Percentiles rank a stretch among this genome's conserved stretches.
Conservation (phyloP, 352 stramenopile genomes). For the Phytophthora cactorum region DNA sequence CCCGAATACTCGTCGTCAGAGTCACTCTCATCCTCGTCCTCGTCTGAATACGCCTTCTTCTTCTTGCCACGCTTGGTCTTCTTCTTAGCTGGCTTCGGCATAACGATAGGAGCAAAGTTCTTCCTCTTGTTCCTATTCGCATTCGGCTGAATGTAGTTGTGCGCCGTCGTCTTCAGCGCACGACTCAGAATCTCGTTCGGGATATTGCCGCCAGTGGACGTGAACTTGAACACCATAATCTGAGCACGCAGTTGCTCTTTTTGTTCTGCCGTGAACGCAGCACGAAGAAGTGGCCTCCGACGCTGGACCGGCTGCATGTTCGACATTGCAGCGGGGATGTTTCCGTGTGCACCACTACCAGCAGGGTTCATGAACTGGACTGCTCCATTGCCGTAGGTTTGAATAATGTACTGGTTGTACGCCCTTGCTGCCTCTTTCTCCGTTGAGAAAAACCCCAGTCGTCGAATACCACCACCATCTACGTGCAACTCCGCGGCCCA, state of each 20-base stretch:
- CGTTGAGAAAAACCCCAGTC: constrained; percentile 67
- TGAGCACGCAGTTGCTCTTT: constrained; percentile 90
- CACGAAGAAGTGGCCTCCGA: constrained; percentile 52
- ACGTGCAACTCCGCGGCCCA: constrained; percentile 88
- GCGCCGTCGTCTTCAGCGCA: constrained; percentile 70
- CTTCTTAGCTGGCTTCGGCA: constrained; percentile 71
- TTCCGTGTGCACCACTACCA: constrained; percentile 39
- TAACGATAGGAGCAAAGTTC: constrained; percentile 62
- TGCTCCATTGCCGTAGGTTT: constrained; percentile 80
- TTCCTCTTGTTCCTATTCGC: constrained; percentile 79
- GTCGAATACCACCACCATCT: constrained; percentile 80
- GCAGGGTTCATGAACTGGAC: constrained; percentile 89
- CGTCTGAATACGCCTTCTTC: constrained; percentile 74
- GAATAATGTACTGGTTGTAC: constrained; percentile 90
- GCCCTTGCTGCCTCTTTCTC: constrained; percentile 83
- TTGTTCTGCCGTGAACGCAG: constrained; percentile 79
- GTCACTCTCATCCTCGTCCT: constrained; percentile 80
- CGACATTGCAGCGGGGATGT: constrained; percentile 58
- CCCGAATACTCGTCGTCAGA: constrained; percentile 62
- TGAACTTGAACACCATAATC: constrained; percentile 94
- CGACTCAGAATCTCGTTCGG: constrained; percentile 75
- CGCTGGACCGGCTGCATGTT: constrained; percentile 65
- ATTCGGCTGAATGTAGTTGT: constrained; percentile 62
- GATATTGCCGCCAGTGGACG: constrained; percentile 78
- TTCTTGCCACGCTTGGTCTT: constrained; percentile 68